Conservation (phyloP, 768 basidiomycete species). For the Xerocomus brunneocitrinus region DNA sequence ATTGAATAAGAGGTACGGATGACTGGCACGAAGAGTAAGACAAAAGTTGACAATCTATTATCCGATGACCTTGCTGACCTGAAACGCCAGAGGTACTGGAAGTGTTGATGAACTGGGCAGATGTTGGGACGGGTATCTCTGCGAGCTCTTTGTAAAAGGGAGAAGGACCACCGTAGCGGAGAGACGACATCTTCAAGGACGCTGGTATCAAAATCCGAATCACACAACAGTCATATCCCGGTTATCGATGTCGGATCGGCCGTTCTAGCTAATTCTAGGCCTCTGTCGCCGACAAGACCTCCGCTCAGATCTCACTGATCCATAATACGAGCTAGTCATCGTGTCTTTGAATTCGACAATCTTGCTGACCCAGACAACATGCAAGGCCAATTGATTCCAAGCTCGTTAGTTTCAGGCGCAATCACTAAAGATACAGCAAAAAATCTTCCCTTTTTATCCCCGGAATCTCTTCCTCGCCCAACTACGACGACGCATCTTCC, state of each 20-base stretch:
- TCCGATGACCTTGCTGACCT: slow-evolving; percentile 8
- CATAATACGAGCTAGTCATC: no score
- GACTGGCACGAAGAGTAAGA: slow-evolving; percentile 20
- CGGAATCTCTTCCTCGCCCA: background rate
- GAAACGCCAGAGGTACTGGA: slow-evolving; percentile 12
- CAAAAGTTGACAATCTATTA: no score
- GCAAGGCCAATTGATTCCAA: background rate
- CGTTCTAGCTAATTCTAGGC: no score
- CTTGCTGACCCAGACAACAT: background rate
- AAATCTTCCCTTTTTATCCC: background rate
- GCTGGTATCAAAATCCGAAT: background rate
- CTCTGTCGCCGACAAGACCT: no score
- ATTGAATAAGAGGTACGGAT: slow-evolving; percentile 44
- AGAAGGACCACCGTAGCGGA: slow-evolving; percentile 18
- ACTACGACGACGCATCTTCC: slow-evolving; percentile 30
- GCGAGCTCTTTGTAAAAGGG: slow-evolving; percentile 35
- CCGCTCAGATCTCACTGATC: no score
- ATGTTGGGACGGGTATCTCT: slow-evolving; percentile 37
- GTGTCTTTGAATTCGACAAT: no score
- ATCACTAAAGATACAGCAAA: slow-evolving; percentile 2
- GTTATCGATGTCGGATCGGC: background rate
- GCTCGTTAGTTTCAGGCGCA: background rate
- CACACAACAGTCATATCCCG: background rate
- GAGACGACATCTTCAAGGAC: slow-evolving; percentile 13
- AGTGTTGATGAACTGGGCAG: slow-evolving; percentile 31